These are phyloP conservation scores for Cicer judaicum DNA, from an alignment of 306 rosid species.

Conservation along the genomic window DNA sequence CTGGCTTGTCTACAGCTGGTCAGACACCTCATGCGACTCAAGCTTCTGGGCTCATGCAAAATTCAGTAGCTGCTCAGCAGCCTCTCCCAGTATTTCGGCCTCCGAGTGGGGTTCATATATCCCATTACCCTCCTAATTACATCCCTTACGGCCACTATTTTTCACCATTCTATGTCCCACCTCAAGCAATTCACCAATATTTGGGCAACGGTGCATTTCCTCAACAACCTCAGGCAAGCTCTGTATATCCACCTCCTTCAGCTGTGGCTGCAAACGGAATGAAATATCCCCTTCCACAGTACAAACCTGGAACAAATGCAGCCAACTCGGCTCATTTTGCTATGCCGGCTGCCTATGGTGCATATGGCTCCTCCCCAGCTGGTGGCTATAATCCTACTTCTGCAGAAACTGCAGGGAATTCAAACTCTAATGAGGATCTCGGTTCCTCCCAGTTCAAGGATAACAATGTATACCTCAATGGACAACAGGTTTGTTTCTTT, in stretches of 20 bases:
- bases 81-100: slow-evolving; percentile 79
- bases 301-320: slow-evolving; percentile 81
- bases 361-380: slow-evolving; percentile 78
- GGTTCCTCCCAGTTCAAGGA: slow-evolving; percentile 91
- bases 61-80: slow-evolving; percentile 86
- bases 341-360: slow-evolving; percentile 79
- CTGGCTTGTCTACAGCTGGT: slow-evolving; percentile 73
- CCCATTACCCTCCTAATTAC: slow-evolving; percentile 90
- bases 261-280: slow-evolving; percentile 71
- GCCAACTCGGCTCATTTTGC: slow-evolving; percentile 78
- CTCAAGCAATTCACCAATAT: slow-evolving; percentile 89
- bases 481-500: slow-evolving; percentile 81
- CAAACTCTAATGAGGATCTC: slow-evolving; percentile 75
- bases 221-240: slow-evolving; percentile 88
- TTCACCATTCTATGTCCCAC: slow-evolving; percentile 81
- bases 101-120: slow-evolving; percentile 79
- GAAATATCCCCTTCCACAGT: slow-evolving; percentile 88
- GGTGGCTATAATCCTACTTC: slow-evolving; percentile 78
- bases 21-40: slow-evolving; percentile 79
- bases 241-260: slow-evolving; percentile 77
- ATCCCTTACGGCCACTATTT: slow-evolving; percentile 84
- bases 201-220: slow-evolving; percentile 90
- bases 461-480: slow-evolving; percentile 77
- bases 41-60: slow-evolving; percentile 89
- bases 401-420: slow-evolving; percentile 68